A percentile compares a stretch with the other conserved stretches of the same genome.
These are phyloP conservation scores for Talaromyces sp. DNA, from an alignment of 2,329 filamentous ascomycete species.

Conservation along the genomic window DNA sequence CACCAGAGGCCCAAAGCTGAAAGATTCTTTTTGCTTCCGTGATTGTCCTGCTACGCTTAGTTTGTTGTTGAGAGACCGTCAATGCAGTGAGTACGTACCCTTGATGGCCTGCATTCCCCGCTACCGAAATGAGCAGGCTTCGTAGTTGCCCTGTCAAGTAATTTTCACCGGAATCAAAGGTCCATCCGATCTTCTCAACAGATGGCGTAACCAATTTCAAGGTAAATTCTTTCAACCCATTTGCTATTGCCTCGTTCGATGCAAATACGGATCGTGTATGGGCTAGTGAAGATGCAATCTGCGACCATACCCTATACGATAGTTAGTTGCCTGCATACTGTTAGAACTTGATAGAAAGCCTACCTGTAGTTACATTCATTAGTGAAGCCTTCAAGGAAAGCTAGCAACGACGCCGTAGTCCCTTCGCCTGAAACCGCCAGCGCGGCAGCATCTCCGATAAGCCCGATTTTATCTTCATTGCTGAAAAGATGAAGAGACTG, in stretches of 20 bases:
- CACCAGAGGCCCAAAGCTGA: slow-evolving; percentile 65
- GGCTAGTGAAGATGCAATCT: slow-evolving; percentile 70
- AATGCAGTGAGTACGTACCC: slow-evolving; percentile 47
- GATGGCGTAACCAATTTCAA: slow-evolving; percentile 70
- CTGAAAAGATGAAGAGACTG: slow-evolving; percentile 68
- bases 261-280: slow-evolving; percentile 81
- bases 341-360: slow-evolving; percentile 18
- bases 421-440: slow-evolving; percentile 82
- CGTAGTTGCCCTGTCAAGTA: slow-evolving; percentile 78
- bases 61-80: slow-evolving; percentile 7
- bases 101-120: slow-evolving; percentile 70
- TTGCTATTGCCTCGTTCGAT: slow-evolving; percentile 64
- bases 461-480: slow-evolving; percentile 84
- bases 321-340: slow-evolving; percentile 6
- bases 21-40: slow-evolving; percentile 74
- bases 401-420: slow-evolving; percentile 72
- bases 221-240: slow-evolving; percentile 70
- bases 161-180: slow-evolving; percentile 69
- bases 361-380: slow-evolving; percentile 73
- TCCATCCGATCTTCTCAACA: slow-evolving; percentile 77
- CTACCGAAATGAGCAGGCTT: slow-evolving; percentile 69
- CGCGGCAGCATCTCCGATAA: slow-evolving; percentile 83
- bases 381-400: slow-evolving; percentile 78
- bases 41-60: slow-evolving; percentile 47
- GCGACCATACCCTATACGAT: slow-evolving; percentile 65